phyloP scores from a whole-genome alignment of 2,329 filamentous ascomycete species.

The Penicillium brevicompactum region DNA sequence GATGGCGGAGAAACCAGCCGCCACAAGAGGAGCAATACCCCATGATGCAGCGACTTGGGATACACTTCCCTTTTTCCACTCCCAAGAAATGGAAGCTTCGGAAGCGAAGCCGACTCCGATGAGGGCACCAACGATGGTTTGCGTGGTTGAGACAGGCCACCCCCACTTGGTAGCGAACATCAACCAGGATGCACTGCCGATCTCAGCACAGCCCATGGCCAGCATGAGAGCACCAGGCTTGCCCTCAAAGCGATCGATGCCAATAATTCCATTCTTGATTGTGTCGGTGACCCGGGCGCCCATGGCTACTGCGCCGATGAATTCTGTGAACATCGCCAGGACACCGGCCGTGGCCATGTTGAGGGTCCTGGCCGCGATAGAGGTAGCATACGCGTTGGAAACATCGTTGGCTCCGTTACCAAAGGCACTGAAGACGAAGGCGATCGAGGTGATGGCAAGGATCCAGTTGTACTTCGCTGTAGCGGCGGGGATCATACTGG shows the following conservation, averaged over 20 bases:
- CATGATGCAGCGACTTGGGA: conserved; percentile 53
- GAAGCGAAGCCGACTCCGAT: conserved; percentile 31
- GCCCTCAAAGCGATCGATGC: conserved; percentile 38
- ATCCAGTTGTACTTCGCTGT: conserved; percentile 36
- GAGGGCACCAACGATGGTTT: conserved; percentile 43
- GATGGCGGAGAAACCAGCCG: conserved; percentile 50
- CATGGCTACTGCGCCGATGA: conserved; percentile 56
- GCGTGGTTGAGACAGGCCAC: conserved; percentile 46
- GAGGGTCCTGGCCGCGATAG: conserved; percentile 54
- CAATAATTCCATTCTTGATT: conserved; percentile 49
- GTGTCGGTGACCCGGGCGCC: conserved; percentile 50
- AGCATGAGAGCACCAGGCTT: conserved; percentile 42
- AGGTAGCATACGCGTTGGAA: conserved; percentile 58
- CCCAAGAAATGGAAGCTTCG: conserved; percentile 26
- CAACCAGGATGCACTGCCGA: conserved; percentile 43
- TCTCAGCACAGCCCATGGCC: conserved; percentile 39
- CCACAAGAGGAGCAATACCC: conserved; percentile 53
- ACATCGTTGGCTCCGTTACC: conserved; percentile 48
- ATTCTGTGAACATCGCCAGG: conserved; percentile 53
- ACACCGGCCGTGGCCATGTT: conserved; percentile 56
- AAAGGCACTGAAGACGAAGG: conserved; percentile 31
- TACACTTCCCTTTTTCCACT: conserved; percentile 48
- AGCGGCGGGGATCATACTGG: conserved; percentile 22
- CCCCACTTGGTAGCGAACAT: conserved; percentile 38
- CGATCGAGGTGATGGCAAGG: conserved; percentile 30